These are phyloP conservation scores for Aspergillus sp. DNA, from an alignment of 2,329 filamentous ascomycete species.

Conservation along the genomic window DNA sequence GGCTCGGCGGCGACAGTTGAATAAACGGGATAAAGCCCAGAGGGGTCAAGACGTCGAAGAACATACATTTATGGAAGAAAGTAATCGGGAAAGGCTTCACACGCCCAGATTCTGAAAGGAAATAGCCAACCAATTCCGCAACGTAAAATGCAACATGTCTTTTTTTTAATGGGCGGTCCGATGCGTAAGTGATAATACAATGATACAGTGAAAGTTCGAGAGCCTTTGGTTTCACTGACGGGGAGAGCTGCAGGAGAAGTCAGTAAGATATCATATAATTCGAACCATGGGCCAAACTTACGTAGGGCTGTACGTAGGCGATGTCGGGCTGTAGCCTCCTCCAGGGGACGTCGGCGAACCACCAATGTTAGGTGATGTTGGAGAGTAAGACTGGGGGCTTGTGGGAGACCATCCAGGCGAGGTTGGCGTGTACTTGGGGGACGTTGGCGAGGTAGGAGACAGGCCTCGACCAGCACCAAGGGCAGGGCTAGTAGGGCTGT, in stretches of 20 bases:
- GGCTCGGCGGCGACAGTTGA: constrained; percentile 15
- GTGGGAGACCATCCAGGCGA: constrained; percentile 52
- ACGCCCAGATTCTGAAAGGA: constrained; percentile 32
- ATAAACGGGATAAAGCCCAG: constrained; percentile 19
- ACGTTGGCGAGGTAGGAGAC: constrained; percentile 49
- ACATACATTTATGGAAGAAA: constrained; percentile 32
- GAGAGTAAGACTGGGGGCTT: constrained; percentile 50
- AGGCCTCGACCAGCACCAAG: constrained; percentile 41
- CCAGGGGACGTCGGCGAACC: constrained; percentile 44
- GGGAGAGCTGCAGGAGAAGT: constrained; percentile 33
- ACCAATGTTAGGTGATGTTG: constrained; percentile 50
- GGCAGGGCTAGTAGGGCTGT: constrained; percentile 55
- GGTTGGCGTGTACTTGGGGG: constrained; percentile 56
- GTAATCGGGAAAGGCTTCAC: constrained; percentile 15
- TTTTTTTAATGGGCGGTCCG: constrained; percentile 25
- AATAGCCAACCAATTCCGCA: constrained; percentile 41
- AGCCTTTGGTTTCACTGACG: constrained; percentile 36
- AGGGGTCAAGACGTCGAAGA: constrained; percentile 26
- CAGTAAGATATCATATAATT: constrained; percentile 9
- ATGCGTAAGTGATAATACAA: constrained; percentile 40
- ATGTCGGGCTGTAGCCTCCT: constrained; percentile 44
- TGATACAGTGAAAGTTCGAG: constrained; percentile 26
- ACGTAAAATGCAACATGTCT: constrained; percentile 36
- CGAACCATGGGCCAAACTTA: constrained; percentile 25
- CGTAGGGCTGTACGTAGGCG: constrained; percentile 44